Percentiles rank a stretch among this genome's conserved stretches.
phyloP scores from a whole-genome alignment of 169 alveolate species.

The Cryptosporidium baileyi region DNA sequence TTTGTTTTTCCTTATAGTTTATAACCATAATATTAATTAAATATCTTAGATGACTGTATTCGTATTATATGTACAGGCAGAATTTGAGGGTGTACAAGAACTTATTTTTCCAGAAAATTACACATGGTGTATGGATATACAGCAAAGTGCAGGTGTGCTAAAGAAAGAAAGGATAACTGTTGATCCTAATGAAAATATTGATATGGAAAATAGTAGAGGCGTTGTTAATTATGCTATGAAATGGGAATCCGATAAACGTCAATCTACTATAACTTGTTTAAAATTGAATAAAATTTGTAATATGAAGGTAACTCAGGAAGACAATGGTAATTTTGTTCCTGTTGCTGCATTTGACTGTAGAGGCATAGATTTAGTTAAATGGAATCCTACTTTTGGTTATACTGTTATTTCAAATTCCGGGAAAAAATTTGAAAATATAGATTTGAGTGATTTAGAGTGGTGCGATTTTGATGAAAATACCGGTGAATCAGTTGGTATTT shows the following conservation, averaged over 20 bases:
- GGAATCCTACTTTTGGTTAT: slow-evolving; percentile 66
- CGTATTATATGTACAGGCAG: slow-evolving; percentile 59
- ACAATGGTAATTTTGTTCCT: slow-evolving; percentile 49
- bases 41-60: slow-evolving; percentile 19
- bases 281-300: slow-evolving; percentile 26
- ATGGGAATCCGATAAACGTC: slow-evolving; percentile 63
- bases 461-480: slow-evolving; percentile 65
- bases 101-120: slow-evolving; percentile 59
- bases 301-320: slow-evolving; percentile 17
- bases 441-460: slow-evolving; percentile 50
- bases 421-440: slow-evolving; percentile 28
- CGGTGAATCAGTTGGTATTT: slow-evolving; percentile 61
- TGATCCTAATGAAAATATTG: slow-evolving; percentile 61
- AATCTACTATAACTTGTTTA: slow-evolving; percentile 38
- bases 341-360: slow-evolving; percentile 66
- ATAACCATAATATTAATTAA: no score
- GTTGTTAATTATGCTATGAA: slow-evolving; percentile 54
- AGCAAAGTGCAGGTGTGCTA: slow-evolving; percentile 59
- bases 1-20: not conserved
- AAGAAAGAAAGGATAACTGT: slow-evolving; percentile 49
- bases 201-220: slow-evolving; percentile 63
- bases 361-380: slow-evolving; percentile 36
- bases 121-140: slow-evolving; percentile 62
- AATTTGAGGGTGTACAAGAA: slow-evolving; percentile 56
- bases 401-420: slow-evolving; percentile 37